Evolutionary conservation across 169 alveolate species (phyloP), one percentile per base, ranked within the genome.

Genomic region (Besnoitia besnoiti): DNA sequence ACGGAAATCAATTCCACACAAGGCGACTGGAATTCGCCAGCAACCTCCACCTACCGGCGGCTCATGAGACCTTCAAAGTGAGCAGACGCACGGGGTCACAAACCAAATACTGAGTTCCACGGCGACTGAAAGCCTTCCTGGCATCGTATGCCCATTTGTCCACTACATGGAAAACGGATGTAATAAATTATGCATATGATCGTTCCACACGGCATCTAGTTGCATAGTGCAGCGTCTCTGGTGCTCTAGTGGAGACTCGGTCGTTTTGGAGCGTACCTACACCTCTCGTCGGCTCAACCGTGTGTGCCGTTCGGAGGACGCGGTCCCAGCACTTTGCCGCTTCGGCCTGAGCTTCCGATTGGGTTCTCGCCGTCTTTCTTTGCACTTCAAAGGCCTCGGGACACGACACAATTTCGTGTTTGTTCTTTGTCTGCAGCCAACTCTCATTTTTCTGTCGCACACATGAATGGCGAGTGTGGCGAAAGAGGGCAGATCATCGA

Each of bases 401-500:
- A 10, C 59, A 16, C 16, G 59, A 49, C 16, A 49, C 24, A 49
- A 49, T 49, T 49, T 16, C 59, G 16, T 49, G 55, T 8, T 7
- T 30, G n/a, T 67, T 37, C 19, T 67, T 7, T 5, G 46, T 67
- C 2, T 30, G 10, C 80, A 67, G 80, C 12, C 80, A 16, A 67
- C 39, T 67, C 47, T 35, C 44, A 10, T 67, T 67, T 24, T 35
- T 67, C 44, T 67, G 80, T 67, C 80, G 80, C 44, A 91, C 94
- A 80, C 94, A 91, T 91, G 94, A 91, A 91, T 91, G 94, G 94
- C 80, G 75, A 87, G 62, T 51, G 67, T 90, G 85, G 55, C 40
- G 94, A 80, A 62, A 84, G 89, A 73, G 88, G 59, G 85, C 94
- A 85, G 67, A 92, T 92, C 44, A 62, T 49, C 47, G 95, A 92